Evolutionary conservation across 306 rosid species (phyloP), one percentile per base, ranked within the genome.

Genomic region (Sicyos baderoa): DNA sequence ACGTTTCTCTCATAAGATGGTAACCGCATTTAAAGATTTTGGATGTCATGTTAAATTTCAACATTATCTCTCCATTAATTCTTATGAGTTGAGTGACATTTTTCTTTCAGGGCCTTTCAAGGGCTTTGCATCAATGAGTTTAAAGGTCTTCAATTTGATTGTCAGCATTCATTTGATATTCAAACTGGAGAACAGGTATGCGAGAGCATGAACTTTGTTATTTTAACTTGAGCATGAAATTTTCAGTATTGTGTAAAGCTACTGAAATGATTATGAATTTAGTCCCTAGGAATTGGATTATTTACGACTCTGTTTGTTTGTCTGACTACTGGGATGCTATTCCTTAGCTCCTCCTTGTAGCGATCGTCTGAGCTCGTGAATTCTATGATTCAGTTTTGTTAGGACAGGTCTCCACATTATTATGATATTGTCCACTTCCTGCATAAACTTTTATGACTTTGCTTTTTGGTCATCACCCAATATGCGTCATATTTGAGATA

Each of bases 71-170:
- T 27, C 32, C 32, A 27, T 21, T 69, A 6, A 11, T 56, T 61
- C 75, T 73, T 19, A 80, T 62, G 58, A 65, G 35, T 48, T 19
- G 10, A 21, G 19, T 42, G 32, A 18, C 68, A 57, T 79, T 73
- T 68, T 79, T 54, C 70, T 81, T 88, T 76, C 94, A 93, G 97
- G 98, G 91, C 94, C 32, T 93, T 89, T 76, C 97, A 93, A 73
- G 98, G 96, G 78, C 90, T 93, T 74, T 88, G 93, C 87, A 75
- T 88, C 82, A 93, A 89, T 53, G 98, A 93, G 77, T 87, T 93
- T 74, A 79, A 77, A 10, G 96, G 93, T 62, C 97, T 93, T 77
- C 82, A 89, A 73, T 93, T 93, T 77, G 97, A 93, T 67, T 95
- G 90, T 79, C 97, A 86, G 69, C 71, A 86, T 69, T 73, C 96